A percentile compares a stretch with the other conserved stretches of the same genome.
phyloP scores from a whole-genome alignment of 371 early-diverging fungal species.

The Apophysomyces variabilis region DNA sequence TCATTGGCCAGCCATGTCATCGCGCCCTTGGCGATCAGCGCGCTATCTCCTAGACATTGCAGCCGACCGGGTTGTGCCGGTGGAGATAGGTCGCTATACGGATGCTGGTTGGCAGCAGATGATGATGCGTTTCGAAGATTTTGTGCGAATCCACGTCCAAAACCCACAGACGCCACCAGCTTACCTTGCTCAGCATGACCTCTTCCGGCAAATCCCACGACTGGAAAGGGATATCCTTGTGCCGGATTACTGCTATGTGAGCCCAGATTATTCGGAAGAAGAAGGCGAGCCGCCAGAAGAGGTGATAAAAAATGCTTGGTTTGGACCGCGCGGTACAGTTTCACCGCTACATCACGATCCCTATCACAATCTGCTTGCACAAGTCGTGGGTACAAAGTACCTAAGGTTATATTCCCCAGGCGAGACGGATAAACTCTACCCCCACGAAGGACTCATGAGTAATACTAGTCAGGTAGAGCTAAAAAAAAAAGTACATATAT shows the following conservation, averaged over 20 bases:
- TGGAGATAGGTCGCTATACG: constrained; percentile 88
- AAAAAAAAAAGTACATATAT: constrained; percentile 1
- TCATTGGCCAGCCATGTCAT: constrained; percentile 76
- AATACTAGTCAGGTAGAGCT: constrained; percentile 79
- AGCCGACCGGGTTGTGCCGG: constrained; percentile 80
- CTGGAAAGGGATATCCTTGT: constrained; percentile 72
- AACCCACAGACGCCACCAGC: constrained; percentile 26
- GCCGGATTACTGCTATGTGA: constrained; percentile 81
- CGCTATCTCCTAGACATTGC: constrained; percentile 68
- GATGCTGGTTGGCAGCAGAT: constrained; percentile 80
- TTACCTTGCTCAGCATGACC: constrained; percentile 92
- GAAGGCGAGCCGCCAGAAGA: constrained; percentile 48
- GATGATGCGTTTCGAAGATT: constrained; percentile 77
- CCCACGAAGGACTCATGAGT: constrained; percentile 58
- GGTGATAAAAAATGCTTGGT: constrained; percentile 82
- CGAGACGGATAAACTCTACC: constrained; percentile 65
- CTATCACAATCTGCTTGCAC: constrained; percentile 84
- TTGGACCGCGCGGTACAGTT: constrained; percentile 86
- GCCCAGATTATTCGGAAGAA: constrained; percentile 22
- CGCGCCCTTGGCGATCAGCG: constrained; percentile 64
- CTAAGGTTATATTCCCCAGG: constrained; percentile 72
- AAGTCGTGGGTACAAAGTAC: constrained; percentile 88
- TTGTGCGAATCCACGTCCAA: constrained; percentile 59
- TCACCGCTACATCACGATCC: constrained; percentile 91
- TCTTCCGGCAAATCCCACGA: constrained; percentile 81